Conservation (phyloP, 1,139 yeast genomes). For the Suhomyces wounanorum region DNA sequence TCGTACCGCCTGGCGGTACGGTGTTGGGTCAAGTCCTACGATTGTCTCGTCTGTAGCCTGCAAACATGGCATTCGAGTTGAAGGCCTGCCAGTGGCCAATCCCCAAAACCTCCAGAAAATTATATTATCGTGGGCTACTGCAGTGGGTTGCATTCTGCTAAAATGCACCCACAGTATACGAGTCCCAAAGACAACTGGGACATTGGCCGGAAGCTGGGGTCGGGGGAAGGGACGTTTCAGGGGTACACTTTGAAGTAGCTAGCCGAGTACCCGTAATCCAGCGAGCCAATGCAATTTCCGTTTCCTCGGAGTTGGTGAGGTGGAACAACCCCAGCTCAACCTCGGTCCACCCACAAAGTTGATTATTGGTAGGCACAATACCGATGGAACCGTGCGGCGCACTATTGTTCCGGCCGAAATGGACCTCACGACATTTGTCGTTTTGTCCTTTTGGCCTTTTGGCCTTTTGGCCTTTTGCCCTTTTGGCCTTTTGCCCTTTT, state of each 20-base stretch:
- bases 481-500: too few relatives aligned
- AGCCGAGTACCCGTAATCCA: background rate
- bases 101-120: background rate
- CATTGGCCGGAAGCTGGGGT: background rate
- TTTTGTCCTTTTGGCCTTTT: too few relatives aligned
- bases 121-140: too few relatives aligned
- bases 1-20: too few relatives aligned
- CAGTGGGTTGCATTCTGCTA: background rate
- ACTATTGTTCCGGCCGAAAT: background rate
- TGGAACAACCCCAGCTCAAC: background rate
- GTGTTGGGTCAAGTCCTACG: too few relatives aligned
- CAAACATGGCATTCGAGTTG: too few relatives aligned
- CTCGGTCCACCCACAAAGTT: conserved; percentile 1
- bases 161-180: background rate
- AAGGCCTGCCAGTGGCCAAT: background rate
- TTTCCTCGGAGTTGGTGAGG: background rate
- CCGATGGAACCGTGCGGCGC: background rate
- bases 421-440: too few relatives aligned
- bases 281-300: background rate
- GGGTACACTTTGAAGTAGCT: background rate
- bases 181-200: background rate
- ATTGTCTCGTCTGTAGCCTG: too few relatives aligned
- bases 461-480: too few relatives aligned
- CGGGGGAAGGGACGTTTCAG: background rate
- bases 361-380: too few relatives aligned